Conservation (phyloP, 2,329 filamentous ascomycete species). For the Zymoseptoria tritici region DNA sequence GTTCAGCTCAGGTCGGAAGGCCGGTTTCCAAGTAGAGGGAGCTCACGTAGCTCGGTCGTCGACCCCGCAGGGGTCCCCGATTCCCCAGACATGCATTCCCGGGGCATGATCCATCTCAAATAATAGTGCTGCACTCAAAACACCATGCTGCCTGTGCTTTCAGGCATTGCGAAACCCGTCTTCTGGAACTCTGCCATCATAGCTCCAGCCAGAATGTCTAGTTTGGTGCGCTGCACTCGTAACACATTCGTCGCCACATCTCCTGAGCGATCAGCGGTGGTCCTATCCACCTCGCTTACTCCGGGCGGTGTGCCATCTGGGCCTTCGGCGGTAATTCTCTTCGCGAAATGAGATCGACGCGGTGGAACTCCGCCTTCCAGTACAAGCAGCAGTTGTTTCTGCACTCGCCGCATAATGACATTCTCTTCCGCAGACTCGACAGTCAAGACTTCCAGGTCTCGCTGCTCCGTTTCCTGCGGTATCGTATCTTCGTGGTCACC, state of each 20-base stretch:
- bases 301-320: conserved; percentile 28
- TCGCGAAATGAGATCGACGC: conserved; percentile 27
- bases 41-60: not conserved
- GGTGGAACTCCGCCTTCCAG: conserved; percentile 43
- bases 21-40: not conserved
- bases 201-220: conserved; percentile 40
- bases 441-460: conserved; percentile 36
- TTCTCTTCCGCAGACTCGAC: conserved; percentile 41
- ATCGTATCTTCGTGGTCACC: conserved; percentile 14
- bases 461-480: conserved; percentile 10
- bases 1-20: not conserved
- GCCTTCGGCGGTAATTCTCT: conserved; percentile 40
- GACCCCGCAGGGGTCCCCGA: not conserved
- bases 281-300: conserved; percentile 5
- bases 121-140: conserved; percentile 18
- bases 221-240: conserved; percentile 43
- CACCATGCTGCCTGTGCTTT: conserved; percentile 26
- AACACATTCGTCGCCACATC: conserved; percentile 32
- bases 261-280: conserved; percentile 9
- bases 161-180: conserved; percentile 43
- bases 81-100: not conserved
- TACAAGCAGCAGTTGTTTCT: conserved; percentile 41
- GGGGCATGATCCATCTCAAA: not conserved
- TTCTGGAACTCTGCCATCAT: conserved; percentile 38
- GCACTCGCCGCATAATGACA: conserved; percentile 40